Evolutionary conservation across 192 early-diverging fungal species (phyloP).

Genomic region (Gaertneriomyces sp.): DNA sequence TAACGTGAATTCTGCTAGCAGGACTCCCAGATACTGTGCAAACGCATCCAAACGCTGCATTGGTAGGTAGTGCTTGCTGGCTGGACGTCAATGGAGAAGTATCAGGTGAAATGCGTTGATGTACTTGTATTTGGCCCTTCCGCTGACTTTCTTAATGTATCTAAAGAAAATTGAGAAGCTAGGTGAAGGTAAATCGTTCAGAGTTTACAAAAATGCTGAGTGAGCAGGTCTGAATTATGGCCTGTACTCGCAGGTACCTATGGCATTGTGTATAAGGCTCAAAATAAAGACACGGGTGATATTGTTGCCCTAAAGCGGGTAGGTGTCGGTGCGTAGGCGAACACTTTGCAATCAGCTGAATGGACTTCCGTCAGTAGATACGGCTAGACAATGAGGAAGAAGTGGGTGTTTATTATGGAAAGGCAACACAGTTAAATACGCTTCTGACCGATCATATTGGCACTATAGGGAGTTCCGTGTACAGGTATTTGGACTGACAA

Average conservation of each 20-base stretch:
- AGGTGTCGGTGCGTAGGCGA: constrained; percentile 42
- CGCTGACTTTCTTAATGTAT: neutral
- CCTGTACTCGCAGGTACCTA: constrained; percentile 58
- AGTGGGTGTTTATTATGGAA: constrained; percentile 20
- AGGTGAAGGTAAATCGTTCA: constrained; percentile 66
- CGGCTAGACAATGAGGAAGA: constrained; percentile 51
- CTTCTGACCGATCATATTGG: neutral
- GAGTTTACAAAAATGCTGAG: constrained; percentile 2
- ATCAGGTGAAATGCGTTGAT: constrained; percentile 11
- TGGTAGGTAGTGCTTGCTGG: neutral
- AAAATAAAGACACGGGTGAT: constrained; percentile 89
- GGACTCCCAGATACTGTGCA: too few relatives aligned
- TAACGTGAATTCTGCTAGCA: too few relatives aligned
- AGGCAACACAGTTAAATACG: constrained; percentile 25
- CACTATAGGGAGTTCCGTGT: constrained; percentile 41
- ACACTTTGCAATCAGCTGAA: constrained; percentile 24
- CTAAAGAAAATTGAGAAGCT: constrained; percentile 95
- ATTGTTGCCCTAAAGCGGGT: constrained; percentile 96
- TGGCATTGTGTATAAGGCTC: constrained; percentile 99
- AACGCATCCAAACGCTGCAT: too few relatives aligned
- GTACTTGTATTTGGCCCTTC: neutral
- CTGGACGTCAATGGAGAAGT: constrained; percentile 16
- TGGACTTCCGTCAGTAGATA: constrained; percentile 30
- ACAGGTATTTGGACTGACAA: constrained; percentile 38
- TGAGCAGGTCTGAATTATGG: neutral